Base-by-base conservation (phyloP, 139 green algal species). In the Chlorella sp. region DNA sequence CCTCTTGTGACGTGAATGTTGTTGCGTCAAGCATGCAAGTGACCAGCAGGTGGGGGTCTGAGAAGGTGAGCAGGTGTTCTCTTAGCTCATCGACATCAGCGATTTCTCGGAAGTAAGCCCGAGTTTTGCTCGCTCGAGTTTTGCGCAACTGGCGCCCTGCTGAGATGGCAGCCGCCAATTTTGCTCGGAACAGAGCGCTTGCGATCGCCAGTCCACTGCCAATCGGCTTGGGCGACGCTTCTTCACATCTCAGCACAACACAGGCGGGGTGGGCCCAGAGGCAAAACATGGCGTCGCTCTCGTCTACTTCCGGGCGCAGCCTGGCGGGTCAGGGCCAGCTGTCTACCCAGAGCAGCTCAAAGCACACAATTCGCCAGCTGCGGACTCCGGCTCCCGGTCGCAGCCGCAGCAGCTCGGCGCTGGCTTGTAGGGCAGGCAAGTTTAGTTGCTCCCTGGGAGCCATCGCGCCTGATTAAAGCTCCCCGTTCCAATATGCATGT, bases 341-440 rank as follows among this genome's bases (percentile, higher is more conserved):
- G 68, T 30, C 26, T 16, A 26, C 24, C 1, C 68, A 76, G 68
- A 76, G 26, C 68, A 32, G 26, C 22, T 76, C 68, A 36, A 1
- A 76, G 22, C 68, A 34, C 68, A 16, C 57, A 73, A 76, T 61
- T 26, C 79, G 79, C 37, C 79, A 75, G 32, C 82, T 60, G 57
- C 32, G 60, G 0, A 22, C 37, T 18, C 26, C 69, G 16, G 64
- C 64, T 15, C 64, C 64, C 61, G 19, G 36, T 40, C 37, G 83
- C 37, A 61, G 64, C 15, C 83, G 37, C 21, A 34, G n/a, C 26
- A 21, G 57, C 83, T 40, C 64, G 7, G 34, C 37, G 26, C 64
- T 88, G 66, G 83, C 64, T 19, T 88, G 83, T 88, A 79, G 64
- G 61, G 83, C 83, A 88, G 83, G 81, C 37, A 48, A 42, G 81